Evolutionary conservation across 495 filamentous ascomycete species (phyloP).

Genomic region (Poronia punctata): DNA sequence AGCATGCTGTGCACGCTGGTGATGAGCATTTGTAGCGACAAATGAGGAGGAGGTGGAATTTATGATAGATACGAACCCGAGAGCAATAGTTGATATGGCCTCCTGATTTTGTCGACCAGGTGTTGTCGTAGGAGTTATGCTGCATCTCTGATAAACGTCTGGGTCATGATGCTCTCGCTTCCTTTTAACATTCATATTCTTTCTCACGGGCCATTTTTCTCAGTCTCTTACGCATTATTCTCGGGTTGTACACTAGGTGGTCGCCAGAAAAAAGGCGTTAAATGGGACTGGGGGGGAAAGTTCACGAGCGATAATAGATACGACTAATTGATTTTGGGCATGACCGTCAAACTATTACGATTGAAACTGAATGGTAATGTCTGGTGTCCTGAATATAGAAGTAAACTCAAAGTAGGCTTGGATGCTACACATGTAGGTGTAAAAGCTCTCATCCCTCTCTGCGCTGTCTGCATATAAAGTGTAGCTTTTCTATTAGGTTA

Average conservation of each 20-base stretch:
- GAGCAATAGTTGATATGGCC: conserved; percentile 15
- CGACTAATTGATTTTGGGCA: conserved; percentile 23
- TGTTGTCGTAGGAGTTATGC: conserved; percentile 9
- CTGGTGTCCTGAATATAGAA: neutral
- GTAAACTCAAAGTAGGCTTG: no score
- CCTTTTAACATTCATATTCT: conserved; percentile 18
- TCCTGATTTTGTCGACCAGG: conserved; percentile 15
- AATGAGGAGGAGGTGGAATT: conserved; percentile 17
- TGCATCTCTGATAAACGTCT: conserved; percentile 17
- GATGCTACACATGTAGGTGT: no score
- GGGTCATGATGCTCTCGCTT: conserved; percentile 14
- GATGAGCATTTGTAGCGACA: conserved; percentile 14
- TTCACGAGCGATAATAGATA: conserved; percentile 28
- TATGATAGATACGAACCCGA: conserved; percentile 22
- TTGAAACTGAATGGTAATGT: conserved; percentile 7
- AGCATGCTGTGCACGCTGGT: conserved; percentile 12
- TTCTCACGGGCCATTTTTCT: conserved; percentile 17
- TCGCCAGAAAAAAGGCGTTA: conserved; percentile 20
- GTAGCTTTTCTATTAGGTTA: no score
- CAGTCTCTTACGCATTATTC: conserved; percentile 23
- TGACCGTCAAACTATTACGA: neutral
- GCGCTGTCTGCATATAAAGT: no score
- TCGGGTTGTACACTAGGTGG: conserved; percentile 30
- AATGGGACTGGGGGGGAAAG: conserved; percentile 27
- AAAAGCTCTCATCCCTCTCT: no score